Evolutionary conservation across 805 yeast genomes (phyloP), one percentile per base, ranked within the genome.

Genomic region (Metschnikowia sp.): DNA sequence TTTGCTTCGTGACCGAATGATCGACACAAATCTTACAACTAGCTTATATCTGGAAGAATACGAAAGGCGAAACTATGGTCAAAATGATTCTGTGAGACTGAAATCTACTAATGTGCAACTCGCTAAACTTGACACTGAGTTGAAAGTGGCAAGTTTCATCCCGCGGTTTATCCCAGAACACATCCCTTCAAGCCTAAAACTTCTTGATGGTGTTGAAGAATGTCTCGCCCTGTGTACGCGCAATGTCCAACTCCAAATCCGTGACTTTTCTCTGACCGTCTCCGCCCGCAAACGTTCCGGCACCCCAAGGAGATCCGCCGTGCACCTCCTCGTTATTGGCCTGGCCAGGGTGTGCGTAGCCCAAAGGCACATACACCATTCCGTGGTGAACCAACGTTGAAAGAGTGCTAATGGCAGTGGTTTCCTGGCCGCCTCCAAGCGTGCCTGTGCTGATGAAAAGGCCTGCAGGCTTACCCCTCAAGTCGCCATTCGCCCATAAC

Each of bases 281-380:
- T 43, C 77, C 73, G 42, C 82, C 87, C 30, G 96, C 90, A 59
- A 77, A 73, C 34, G 87, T 70, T 56, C 96, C 96, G 32, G 96
- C 86, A 64, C 96, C 96, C 89, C 90, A 88, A 39, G 96, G 80
- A 19, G 90, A 79, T 47, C 86, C 87, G 54, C 96, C 96, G 63
- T 85, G 95, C 42, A 81, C 75, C 69, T 86, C 89, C 3, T 75
- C 78, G 38, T 83, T 59, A 66, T 74, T 75, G 37, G 86, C 68
- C 53, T 83, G 59, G 55, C 76, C 75, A 10, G 77, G 75, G 66
- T 83, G 83, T 4, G 77, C 71, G 70, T 82, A 88, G 51, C 96
- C 96, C 56, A 87, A 74, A 51, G 96, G 95, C 40, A 88, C 79
- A 64, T 66, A 87, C 48, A 83, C 76, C 68, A 87, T 74, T 58